phyloP scores from a whole-genome alignment of 1,139 yeast species.

The Scheffersomyces segobiensis region DNA sequence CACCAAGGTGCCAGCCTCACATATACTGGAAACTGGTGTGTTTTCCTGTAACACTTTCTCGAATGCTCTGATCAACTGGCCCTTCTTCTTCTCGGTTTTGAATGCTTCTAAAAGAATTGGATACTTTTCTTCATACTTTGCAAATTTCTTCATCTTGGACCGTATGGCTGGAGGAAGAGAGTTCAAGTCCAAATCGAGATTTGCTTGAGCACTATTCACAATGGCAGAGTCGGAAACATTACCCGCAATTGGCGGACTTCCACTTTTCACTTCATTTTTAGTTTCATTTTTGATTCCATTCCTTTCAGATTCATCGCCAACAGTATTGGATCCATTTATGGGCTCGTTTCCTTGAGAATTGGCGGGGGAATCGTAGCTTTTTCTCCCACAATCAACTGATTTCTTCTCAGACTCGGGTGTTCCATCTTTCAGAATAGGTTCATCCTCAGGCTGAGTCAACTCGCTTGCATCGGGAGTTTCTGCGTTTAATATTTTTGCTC shows the following conservation, averaged over 20 bases:
- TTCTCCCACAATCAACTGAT: neutral
- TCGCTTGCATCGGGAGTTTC: slow-evolving; percentile 47
- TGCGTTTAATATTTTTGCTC: slow-evolving; percentile 31
- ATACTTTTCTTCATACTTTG: slow-evolving; percentile 86
- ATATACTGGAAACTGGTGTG: slow-evolving; percentile 76
- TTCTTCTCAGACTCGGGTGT: neutral
- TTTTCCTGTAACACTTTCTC: slow-evolving; percentile 73
- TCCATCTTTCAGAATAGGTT: slow-evolving; percentile 8
- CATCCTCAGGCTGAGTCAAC: slow-evolving; percentile 50
- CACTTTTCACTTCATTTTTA: neutral
- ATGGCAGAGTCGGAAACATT: neutral
- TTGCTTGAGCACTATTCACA: neutral
- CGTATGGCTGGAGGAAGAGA: slow-evolving; percentile 56
- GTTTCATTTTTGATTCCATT: neutral
- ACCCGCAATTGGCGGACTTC: neutral
- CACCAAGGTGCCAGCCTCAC: slow-evolving; percentile 68
- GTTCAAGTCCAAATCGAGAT: slow-evolving; percentile 33
- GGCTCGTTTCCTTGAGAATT: neutral
- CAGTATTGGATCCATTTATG: neutral
- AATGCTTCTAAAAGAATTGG: slow-evolving; percentile 83
- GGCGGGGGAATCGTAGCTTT: neutral
- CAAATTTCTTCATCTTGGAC: slow-evolving; percentile 71
- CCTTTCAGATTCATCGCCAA: neutral
- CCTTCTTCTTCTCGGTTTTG: slow-evolving; percentile 72
- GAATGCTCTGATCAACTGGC: slow-evolving; percentile 60